Conservation (phyloP, 2,329 filamentous ascomycete species). For the Aspergillus pseudoviridinutans region DNA sequence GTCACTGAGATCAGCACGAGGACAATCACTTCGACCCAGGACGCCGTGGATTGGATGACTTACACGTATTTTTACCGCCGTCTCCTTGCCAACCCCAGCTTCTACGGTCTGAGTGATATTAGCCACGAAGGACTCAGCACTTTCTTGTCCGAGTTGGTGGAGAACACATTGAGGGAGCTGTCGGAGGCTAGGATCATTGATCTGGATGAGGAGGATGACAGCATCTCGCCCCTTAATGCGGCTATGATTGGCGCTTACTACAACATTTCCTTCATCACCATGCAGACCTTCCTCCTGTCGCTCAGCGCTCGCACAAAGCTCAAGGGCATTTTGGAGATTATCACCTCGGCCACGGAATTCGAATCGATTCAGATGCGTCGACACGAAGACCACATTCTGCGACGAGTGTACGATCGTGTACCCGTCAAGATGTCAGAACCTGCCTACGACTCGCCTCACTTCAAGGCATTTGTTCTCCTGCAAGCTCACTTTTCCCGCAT, state of each 20-base stretch:
- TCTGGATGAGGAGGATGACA: slow-evolving; percentile 89
- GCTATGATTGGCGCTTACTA: slow-evolving; percentile 99
- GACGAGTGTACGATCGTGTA: slow-evolving; percentile 88
- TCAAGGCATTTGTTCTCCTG: slow-evolving; percentile 95
- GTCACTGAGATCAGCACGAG: slow-evolving; percentile 96
- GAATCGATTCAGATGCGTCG: slow-evolving; percentile 91
- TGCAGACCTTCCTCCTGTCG: slow-evolving; percentile 96
- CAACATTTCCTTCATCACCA: slow-evolving; percentile 98
- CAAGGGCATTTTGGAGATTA: slow-evolving; percentile 94
- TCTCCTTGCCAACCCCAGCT: slow-evolving; percentile 90
- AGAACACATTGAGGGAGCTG: slow-evolving; percentile 85
- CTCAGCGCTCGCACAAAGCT: slow-evolving; percentile 85
- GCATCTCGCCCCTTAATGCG: slow-evolving; percentile 82
- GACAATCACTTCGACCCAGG: slow-evolving; percentile 91
- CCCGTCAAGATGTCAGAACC: slow-evolving; percentile 92
- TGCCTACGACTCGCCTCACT: slow-evolving; percentile 88
- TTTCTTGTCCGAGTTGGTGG: slow-evolving; percentile 90
- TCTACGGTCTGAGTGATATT: slow-evolving; percentile 84
- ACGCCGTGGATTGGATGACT: slow-evolving; percentile 97
- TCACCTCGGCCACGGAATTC: slow-evolving; percentile 95
- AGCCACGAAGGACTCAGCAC: slow-evolving; percentile 91
- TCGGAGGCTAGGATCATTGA: slow-evolving; percentile 93
- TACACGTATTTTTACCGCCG: slow-evolving; percentile 98
- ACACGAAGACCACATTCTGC: slow-evolving; percentile 82
- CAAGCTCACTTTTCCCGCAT: slow-evolving; percentile 97